phyloP scores from a whole-genome alignment of 2,329 filamentous ascomycete genomes.

The Colletotrichum sp. region DNA sequence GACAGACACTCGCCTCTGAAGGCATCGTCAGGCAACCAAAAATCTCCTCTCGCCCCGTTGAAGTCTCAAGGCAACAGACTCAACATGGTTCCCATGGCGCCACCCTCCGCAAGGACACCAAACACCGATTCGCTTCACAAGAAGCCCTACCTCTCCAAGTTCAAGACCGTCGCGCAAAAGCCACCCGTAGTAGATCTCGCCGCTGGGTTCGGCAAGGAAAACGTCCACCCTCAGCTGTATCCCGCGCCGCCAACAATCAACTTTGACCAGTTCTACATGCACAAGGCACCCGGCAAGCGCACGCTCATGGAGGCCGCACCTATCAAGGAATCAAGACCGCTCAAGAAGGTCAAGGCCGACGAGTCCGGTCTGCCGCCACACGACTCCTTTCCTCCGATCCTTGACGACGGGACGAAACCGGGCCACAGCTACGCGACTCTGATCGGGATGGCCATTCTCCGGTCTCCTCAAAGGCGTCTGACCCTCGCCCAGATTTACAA shows the following conservation, averaged over 20 bases:
- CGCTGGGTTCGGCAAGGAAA: constrained; percentile 59
- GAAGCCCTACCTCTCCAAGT: constrained; percentile 65
- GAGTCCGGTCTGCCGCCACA: constrained; percentile 68
- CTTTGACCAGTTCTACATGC: constrained; percentile 55
- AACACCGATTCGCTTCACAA: constrained; percentile 74
- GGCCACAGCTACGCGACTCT: constrained; percentile 92
- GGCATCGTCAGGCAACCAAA: constrained; percentile 55
- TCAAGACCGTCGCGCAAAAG: constrained; percentile 62
- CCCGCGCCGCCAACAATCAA: constrained; percentile 52
- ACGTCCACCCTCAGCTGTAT: constrained; percentile 56
- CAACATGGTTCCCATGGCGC: constrained; percentile 71
- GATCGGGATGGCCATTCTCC: constrained; percentile 95
- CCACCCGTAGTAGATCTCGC: constrained; percentile 46
- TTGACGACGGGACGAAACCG: constrained; percentile 89
- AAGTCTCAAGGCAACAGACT: constrained; percentile 62
- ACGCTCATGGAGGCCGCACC: constrained; percentile 75
- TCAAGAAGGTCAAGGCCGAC: constrained; percentile 73
- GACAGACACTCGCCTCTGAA: constrained; percentile 75
- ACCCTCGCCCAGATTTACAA: constrained; percentile 97
- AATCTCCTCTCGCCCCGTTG: constrained; percentile 67
- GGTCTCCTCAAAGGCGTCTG: constrained; percentile 80
- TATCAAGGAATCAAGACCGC: constrained; percentile 69
- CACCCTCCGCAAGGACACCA: constrained; percentile 59
- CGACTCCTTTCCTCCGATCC: constrained; percentile 79
- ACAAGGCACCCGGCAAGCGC: constrained; percentile 62